Base-by-base conservation (phyloP, 306 rosid species). In the Dalbergia cultrata region DNA sequence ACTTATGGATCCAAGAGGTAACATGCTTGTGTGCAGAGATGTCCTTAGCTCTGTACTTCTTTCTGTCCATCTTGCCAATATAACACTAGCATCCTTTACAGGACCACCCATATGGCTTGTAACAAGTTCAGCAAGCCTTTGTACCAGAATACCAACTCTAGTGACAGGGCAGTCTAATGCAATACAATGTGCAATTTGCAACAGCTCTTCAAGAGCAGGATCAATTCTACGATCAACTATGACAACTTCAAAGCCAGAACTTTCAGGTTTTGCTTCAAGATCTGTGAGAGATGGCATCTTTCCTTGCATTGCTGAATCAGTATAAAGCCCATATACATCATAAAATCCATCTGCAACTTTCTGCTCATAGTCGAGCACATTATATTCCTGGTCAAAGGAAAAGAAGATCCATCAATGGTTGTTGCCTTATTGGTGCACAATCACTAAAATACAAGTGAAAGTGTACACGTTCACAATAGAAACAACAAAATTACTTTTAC, bases 51-150 rank as follows among this genome's bases (percentile, higher is more conserved):
- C 97, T 64, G 90, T 85, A 77, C 92, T 91, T 85, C 88, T 90
- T 81, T 95, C 99, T 81, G 90, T 93, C 99, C 99, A 95, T 86
- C 87, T 85, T 9, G 94, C 92, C 75, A 89, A 71, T 84, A 93
- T 86, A 64, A 87, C 76, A 88, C 88, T 92, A 72, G 99, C 96
- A 82, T 95, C 97, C 87, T 88, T 93, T 75, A 95, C 99, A 81
- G 99, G 90, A 74, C 99, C 99, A 43, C 99, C 99, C 99, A 95
- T 95, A 76, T 87, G 94, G 67, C 81, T 86, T 0, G 88, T 90
- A 79, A 93, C 98, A 58, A 95, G 92, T 78, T 95, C 99, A 34
- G 99, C 98, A 67, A 95, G 90, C 85, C 97, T 93, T 86, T 89
- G 98, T 60, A 87, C 99, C 83, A 93, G 77, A 83, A 91, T 75